Conservation (phyloP, 2,329 filamentous ascomycete species). For the Botryosphaeria agaves region DNA sequence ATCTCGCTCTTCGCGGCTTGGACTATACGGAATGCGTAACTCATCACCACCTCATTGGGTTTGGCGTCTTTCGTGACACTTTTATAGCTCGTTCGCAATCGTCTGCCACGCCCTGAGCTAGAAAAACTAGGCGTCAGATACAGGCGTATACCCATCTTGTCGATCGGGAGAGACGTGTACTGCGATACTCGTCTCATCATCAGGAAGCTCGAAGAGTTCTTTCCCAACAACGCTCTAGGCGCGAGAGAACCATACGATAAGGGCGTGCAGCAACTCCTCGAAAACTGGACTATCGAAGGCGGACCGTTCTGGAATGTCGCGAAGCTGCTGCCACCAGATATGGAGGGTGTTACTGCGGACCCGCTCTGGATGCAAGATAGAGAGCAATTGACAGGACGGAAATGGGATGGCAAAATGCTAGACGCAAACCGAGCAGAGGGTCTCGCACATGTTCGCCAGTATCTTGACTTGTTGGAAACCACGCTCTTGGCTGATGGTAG, state of each 20-base stretch:
- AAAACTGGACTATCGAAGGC: constrained; percentile 34
- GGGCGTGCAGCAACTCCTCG: constrained; percentile 36
- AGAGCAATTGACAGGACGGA: constrained; percentile 21
- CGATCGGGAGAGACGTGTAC: constrained; percentile 15
- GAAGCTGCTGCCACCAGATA: constrained; percentile 33
- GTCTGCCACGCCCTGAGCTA: constrained; percentile 13
- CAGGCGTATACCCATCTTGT: constrained; percentile 13
- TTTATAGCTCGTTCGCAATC: neutral
- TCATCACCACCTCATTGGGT: neutral
- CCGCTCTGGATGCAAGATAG: constrained; percentile 39
- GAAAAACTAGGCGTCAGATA: constrained; percentile 13
- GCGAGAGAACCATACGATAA: constrained; percentile 5
- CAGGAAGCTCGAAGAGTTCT: constrained; percentile 38
- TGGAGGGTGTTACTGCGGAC: constrained; percentile 31
- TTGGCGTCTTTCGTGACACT: neutral
- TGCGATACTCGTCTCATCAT: constrained; percentile 11
- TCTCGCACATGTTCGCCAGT: constrained; percentile 31
- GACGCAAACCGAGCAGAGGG: constrained; percentile 32
- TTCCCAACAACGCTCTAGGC: constrained; percentile 13
- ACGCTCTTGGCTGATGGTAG: constrained; percentile 42
- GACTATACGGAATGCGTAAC: constrained; percentile 1
- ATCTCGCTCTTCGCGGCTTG: constrained; percentile 1
- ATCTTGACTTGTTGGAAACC: constrained; percentile 40
- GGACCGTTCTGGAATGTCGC: constrained; percentile 32
- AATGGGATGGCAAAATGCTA: constrained; percentile 20